Conservation (phyloP, 2,329 filamentous ascomycete genomes). For the Colletotrichum caudatum region DNA sequence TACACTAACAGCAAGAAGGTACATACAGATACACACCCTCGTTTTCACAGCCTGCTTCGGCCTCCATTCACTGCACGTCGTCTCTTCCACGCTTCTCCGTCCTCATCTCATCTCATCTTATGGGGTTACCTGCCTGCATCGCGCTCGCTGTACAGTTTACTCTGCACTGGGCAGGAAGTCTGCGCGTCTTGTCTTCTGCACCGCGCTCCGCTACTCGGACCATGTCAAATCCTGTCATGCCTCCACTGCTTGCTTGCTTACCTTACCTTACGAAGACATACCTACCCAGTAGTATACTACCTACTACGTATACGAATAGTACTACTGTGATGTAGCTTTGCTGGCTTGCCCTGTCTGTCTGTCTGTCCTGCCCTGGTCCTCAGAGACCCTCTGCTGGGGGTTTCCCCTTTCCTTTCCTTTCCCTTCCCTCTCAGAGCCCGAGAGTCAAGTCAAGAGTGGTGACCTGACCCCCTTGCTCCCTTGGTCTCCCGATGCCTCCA, state of each 20-base stretch:
- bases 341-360: slow-evolving; percentile 27
- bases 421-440: slow-evolving; percentile 35
- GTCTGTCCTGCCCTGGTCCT: slow-evolving; percentile 28
- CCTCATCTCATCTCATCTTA: background rate
- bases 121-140: background rate
- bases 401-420: slow-evolving; percentile 39
- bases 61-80: background rate
- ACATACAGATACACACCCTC: background rate
- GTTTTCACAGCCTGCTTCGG: slow-evolving; percentile 16
- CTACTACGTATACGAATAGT: background rate
- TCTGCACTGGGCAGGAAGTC: background rate
- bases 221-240: slow-evolving; percentile 12
- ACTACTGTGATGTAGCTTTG: slow-evolving; percentile 7
- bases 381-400: slow-evolving; percentile 17
- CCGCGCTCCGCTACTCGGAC: slow-evolving; percentile 8
- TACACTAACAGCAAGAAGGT: background rate
- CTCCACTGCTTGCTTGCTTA: slow-evolving; percentile 27
- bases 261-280: slow-evolving; percentile 25
- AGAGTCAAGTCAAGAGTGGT: slow-evolving; percentile 9
- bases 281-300: too few relatives aligned
- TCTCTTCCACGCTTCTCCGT: slow-evolving; percentile 1
- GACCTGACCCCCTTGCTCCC: slow-evolving; percentile 41
- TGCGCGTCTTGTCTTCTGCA: background rate
- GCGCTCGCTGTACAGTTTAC: background rate
- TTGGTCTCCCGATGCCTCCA: slow-evolving; percentile 42